phyloP scores from a whole-genome alignment of 108 stramenopile species.

The Cyclostephanos tholiformis region DNA sequence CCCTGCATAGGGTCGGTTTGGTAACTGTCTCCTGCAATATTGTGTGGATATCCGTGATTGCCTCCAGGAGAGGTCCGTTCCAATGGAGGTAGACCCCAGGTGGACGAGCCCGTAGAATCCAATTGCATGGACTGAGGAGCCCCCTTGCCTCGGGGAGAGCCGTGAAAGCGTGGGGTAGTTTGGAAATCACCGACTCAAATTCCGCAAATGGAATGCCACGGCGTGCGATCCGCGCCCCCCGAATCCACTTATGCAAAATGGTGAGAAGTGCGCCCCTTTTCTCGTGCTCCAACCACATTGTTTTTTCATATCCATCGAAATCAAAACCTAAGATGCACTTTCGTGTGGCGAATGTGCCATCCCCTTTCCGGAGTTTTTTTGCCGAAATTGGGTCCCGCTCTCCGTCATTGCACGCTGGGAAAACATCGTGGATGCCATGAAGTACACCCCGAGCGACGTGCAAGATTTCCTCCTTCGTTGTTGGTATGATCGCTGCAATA shows the following conservation, averaged over 20 bases:
- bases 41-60: not conserved
- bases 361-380: constrained; percentile 48
- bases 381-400: constrained; percentile 39
- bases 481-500: constrained; percentile 8
- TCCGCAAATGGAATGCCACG: constrained; percentile 12
- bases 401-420: not conserved
- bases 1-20: constrained; percentile 5
- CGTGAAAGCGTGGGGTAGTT: constrained; percentile 11
- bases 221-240: not conserved
- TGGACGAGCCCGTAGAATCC: not conserved
- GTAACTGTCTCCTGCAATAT: not conserved
- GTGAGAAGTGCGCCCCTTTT: not conserved
- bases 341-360: constrained; percentile 5
- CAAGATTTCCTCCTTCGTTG: not conserved
- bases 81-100: not conserved
- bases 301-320: constrained; percentile 15
- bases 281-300: constrained; percentile 1
- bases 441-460: constrained; percentile 8
- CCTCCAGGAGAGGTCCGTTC: not conserved
- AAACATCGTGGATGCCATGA: constrained; percentile 16
- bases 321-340: constrained; percentile 21
- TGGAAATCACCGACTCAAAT: constrained; percentile 2
- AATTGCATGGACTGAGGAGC: not conserved
- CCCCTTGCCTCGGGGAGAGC: constrained; percentile 5
- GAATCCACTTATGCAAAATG: not conserved